phyloP scores from a whole-genome alignment of 2,329 filamentous ascomycete genomes.

The Colletotrichum falcatum region DNA sequence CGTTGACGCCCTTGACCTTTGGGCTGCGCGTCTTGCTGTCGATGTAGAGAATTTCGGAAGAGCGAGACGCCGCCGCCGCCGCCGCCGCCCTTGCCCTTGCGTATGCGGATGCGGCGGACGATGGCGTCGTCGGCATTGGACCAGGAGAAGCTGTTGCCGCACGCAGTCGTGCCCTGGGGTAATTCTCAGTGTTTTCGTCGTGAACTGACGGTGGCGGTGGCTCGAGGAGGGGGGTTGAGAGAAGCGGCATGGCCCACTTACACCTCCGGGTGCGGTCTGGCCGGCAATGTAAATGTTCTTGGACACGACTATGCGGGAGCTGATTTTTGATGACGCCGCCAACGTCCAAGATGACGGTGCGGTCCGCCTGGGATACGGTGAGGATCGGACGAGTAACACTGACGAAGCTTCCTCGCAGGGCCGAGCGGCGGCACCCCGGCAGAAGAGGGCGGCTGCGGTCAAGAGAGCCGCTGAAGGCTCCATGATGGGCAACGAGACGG shows the following conservation, averaged over 20 bases:
- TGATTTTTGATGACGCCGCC: conserved; percentile 62
- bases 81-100: conserved; percentile 63
- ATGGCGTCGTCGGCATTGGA: conserved; percentile 65
- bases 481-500: conserved; percentile 27
- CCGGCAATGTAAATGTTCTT: conserved; percentile 62
- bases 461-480: conserved; percentile 30
- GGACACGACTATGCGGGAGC: conserved; percentile 58
- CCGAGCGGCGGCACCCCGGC: conserved; percentile 17
- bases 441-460: conserved; percentile 22
- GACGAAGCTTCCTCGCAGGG: conserved; percentile 34
- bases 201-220: not conserved
- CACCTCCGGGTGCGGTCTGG: conserved; percentile 62
- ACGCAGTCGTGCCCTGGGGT: conserved; percentile 58
- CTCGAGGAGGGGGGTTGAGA: not conserved
- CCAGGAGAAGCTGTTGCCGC: conserved; percentile 66
- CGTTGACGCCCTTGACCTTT: conserved; percentile 67
- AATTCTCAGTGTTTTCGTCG: not conserved
- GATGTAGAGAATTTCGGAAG: conserved; percentile 67
- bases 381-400: not conserved
- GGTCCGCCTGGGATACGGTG: conserved; percentile 59
- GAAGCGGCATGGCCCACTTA: conserved; percentile 44
- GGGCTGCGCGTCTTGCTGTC: conserved; percentile 69
- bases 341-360: conserved; percentile 62
- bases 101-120: conserved; percentile 66
- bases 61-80: conserved; percentile 58